Conservation (phyloP, 768 basidiomycete species). For the Hemileccinum impolitum region DNA sequence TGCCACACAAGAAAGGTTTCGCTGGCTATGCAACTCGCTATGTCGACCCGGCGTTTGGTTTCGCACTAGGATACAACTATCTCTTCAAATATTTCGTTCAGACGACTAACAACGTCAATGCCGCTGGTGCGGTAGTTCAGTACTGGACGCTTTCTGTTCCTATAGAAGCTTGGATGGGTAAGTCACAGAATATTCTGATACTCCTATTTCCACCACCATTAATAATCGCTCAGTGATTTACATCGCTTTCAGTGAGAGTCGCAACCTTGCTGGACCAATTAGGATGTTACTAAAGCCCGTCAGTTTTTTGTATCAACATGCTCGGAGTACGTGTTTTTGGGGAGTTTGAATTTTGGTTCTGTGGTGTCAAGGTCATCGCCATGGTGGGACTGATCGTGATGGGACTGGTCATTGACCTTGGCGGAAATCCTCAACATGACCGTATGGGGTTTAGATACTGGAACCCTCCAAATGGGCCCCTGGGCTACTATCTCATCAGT, state of each 20-base stretch:
- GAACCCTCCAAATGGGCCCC: slow-evolving; percentile 21
- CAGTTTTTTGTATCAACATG: slow-evolving; percentile 54
- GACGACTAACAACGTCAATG: no score
- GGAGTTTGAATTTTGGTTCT: slow-evolving; percentile 49
- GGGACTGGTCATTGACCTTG: slow-evolving; percentile 50
- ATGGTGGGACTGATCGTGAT: slow-evolving; percentile 40
- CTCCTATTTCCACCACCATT: slow-evolving; percentile 3
- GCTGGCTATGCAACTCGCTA: slow-evolving; percentile 43
- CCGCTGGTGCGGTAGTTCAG: no score
- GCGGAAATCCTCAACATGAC: slow-evolving; percentile 45
- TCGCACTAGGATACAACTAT: slow-evolving; percentile 50
- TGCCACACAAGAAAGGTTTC: slow-evolving; percentile 59
- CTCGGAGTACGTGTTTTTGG: slow-evolving; percentile 63
- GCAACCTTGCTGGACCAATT: not conserved
- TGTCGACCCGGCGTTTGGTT: slow-evolving; percentile 50
- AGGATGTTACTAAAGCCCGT: not conserved
- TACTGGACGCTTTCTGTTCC: slow-evolving; percentile 35
- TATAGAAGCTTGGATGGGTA: slow-evolving; percentile 56
- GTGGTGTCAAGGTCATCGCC: slow-evolving; percentile 43
- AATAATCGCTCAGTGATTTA: slow-evolving; percentile 45
- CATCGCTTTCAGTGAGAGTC: slow-evolving; percentile 50
- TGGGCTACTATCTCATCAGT: slow-evolving; percentile 24
- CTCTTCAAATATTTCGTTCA: slow-evolving; percentile 32
- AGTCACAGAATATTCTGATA: slow-evolving; percentile 12
- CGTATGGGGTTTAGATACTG: slow-evolving; percentile 48